Percentiles rank a stretch among this genome's conserved stretches.
phyloP scores from a whole-genome alignment of 176 grass and related monocot genomes.

The Bonia amplexicaulis region DNA sequence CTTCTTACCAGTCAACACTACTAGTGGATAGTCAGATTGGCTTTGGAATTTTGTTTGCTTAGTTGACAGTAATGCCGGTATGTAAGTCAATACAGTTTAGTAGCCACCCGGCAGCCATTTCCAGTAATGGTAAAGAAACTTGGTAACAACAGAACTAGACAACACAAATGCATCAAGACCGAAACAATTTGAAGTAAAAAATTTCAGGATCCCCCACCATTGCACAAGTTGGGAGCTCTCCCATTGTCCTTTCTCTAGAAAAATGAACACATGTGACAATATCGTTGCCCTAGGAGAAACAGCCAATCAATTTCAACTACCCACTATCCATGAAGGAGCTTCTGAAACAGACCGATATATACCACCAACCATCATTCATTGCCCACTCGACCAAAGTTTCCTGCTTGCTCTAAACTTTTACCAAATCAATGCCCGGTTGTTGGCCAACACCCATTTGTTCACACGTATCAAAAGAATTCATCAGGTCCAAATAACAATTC shows the following conservation, averaged over 20 bases:
- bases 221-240: not conserved
- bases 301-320: not conserved
- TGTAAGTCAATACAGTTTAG: conserved; percentile 8
- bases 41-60: not conserved
- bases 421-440: not conserved
- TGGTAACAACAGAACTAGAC: conserved; percentile 5
- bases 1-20: conserved; percentile 13
- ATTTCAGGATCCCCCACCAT: not conserved
- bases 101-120: not conserved
- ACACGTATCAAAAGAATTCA: not conserved
- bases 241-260: conserved; percentile 1
- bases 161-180: not conserved
- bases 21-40: not conserved
- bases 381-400: not conserved
- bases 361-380: conserved; percentile 16
- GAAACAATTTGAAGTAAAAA: conserved; percentile 5
- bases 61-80: not conserved
- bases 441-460: not conserved
- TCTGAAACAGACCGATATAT: not conserved
- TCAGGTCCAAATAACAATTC: not conserved
- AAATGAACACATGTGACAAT: not conserved
- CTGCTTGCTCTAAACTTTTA: not conserved
- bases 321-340: not conserved
- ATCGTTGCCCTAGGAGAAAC: not conserved
- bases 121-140: not conserved